These are phyloP conservation scores for Rhododendron simsii DNA, from an alignment of 148 eudicot species.

Conservation along the genomic window DNA sequence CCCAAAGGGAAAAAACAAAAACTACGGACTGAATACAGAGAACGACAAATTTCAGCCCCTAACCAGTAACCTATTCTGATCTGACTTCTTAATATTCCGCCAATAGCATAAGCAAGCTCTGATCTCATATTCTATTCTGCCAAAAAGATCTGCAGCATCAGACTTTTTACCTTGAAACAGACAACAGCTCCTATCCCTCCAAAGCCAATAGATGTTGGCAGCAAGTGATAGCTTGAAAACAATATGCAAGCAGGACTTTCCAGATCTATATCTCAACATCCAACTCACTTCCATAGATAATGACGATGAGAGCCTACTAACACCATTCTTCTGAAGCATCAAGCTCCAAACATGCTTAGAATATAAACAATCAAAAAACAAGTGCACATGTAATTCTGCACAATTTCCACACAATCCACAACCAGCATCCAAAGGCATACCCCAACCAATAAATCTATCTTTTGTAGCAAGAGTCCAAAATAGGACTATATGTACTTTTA, in stretches of 20 bases:
- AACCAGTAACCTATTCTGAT: not conserved
- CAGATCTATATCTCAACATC: not conserved
- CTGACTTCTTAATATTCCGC: not conserved
- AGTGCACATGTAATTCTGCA: too few relatives aligned
- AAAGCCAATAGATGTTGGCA: too few relatives aligned
- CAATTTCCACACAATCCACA: too few relatives aligned
- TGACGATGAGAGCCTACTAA: not conserved
- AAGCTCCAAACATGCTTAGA: not conserved
- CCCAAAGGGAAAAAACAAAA: not conserved
- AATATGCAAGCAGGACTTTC: not conserved
- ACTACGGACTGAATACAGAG: not conserved
- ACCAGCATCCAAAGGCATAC: too few relatives aligned
- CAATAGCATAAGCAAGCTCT: not conserved
- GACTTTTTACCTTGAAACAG: not conserved
- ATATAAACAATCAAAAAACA: too few relatives aligned
- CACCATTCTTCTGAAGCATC: not conserved
- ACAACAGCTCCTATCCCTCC: too few relatives aligned
- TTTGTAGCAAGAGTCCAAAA: not conserved
- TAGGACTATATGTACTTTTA: not conserved
- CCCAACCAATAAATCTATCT: not conserved
- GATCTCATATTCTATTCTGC: not conserved
- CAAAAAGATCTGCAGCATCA: not conserved
- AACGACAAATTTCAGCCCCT: too few relatives aligned
- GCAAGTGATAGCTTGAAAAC: not conserved
- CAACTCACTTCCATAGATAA: not conserved